Base-by-base conservation (phyloP, 306 rosid species). In the Pterocarpus macrocarpus region DNA sequence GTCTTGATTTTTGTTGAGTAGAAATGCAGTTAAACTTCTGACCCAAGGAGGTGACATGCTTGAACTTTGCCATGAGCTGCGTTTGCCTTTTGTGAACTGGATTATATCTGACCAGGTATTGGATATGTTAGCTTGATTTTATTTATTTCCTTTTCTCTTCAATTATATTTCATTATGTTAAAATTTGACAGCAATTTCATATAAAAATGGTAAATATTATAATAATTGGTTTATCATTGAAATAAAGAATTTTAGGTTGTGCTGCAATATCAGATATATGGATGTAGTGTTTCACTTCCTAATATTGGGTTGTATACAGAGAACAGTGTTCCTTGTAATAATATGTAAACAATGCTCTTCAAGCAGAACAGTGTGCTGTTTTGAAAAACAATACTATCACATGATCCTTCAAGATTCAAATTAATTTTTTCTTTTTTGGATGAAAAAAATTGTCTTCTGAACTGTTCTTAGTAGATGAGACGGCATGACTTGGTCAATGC, bases 1-100 rank as follows among this genome's bases (percentile, higher is more conserved):
- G 81, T 76, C 63, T 83, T 75, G 6, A 71, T 79, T 81, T 80
- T 79, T 81, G 33, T 75, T 64, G 76, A 71, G 67, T 87, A 95
- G 99, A 92, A 90, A 88, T 89, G 85, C 97, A 73, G 97, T 95
- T 81, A 95, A 90, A 91, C 92, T 93, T 71, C 87, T 95, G 84
- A 95, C 92, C 79, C 89, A 89, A 71, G 99, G 99, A 84, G 99
- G 99, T 64, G 97, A 93, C 80, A 89, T 93, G 94, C 93, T 95
- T 82, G 97, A 95, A 89, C 97, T 95, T 74, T 87, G 95, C 85
- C 90, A 89, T 10, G 97, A 95, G 84, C 84, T 95, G 77, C 99
- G 99, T 56, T 79, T 89, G 67, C 97, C 97, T 78, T 95, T 95
- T 87, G 88, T 88, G 74, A 85, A 86, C 80, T 95, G 98, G 98